Conservation (phyloP, 257 asterid genomes). For the Solanum chilense region DNA sequence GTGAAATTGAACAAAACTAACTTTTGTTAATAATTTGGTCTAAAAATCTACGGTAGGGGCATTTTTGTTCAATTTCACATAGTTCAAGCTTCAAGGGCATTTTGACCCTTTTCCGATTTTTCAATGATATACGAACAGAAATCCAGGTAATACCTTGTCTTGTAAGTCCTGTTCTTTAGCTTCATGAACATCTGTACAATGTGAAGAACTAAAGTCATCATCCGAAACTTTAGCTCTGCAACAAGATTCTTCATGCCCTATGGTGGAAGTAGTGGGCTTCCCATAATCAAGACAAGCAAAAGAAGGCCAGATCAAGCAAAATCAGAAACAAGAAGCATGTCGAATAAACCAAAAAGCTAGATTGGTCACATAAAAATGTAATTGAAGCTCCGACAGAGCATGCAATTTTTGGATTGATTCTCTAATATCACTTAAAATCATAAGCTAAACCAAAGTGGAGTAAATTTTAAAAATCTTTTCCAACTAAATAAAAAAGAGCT, state of each 20-base stretch:
- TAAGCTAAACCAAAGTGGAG: not conserved
- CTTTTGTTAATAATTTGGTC: not conserved
- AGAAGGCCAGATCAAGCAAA: not conserved
- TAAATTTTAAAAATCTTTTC: not conserved
- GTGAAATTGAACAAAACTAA: not conserved
- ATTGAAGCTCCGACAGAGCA: not conserved
- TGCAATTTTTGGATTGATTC: not conserved
- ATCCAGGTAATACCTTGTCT: conserved; percentile 4
- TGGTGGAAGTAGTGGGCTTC: conserved; percentile 3
- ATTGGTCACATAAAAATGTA: not conserved
- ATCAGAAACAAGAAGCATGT: not conserved
- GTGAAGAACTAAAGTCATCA: conserved; percentile 8
- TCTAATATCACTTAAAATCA: not conserved
- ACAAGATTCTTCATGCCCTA: conserved; percentile 7
- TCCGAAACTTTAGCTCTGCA: conserved; percentile 1
- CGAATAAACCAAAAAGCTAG: not conserved
- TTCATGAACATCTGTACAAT: conserved; percentile 3
- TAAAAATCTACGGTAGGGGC: not conserved
- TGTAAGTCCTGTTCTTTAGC: not conserved
- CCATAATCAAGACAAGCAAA: not conserved
- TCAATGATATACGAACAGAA: not conserved
- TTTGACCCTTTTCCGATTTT: not conserved
- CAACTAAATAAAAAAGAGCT: not conserved
- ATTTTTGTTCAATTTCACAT: not conserved
- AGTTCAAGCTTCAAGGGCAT: not conserved